Percentiles rank a stretch among this genome's conserved stretches.
Evolutionary conservation across 1,139 yeast genomes (phyloP).

Genomic region (Suhomyces maxii): DNA sequence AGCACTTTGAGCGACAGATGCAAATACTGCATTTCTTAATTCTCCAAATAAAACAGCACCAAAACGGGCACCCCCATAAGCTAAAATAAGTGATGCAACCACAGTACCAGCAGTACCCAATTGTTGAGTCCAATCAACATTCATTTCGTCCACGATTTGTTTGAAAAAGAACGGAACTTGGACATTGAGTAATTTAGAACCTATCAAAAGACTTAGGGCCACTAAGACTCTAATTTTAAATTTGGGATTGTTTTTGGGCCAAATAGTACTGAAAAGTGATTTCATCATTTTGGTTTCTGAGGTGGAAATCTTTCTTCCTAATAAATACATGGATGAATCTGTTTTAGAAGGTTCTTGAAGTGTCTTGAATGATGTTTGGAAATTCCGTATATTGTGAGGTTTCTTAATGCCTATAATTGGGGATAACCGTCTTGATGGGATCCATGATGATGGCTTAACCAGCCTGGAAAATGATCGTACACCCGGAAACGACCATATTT

Average conservation of each 20-base stretch:
- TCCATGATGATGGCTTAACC: too few relatives aligned
- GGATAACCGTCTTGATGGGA: too few relatives aligned
- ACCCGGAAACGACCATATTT: neutral
- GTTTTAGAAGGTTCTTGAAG: conserved; percentile 2
- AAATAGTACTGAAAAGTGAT: conserved; percentile 70
- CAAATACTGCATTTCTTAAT: conserved; percentile 90
- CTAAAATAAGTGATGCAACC: conserved; percentile 73
- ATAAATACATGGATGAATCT: conserved; percentile 11
- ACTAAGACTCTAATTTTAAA: conserved; percentile 74
- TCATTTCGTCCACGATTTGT: conserved; percentile 87
- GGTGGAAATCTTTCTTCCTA: conserved; percentile 28
- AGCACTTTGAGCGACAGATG: conserved; percentile 93
- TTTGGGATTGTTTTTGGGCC: conserved; percentile 81
- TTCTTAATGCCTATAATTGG: neutral
- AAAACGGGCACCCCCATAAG: conserved; percentile 92
- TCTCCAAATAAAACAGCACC: conserved; percentile 96
- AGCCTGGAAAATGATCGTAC: neutral
- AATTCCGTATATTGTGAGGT: neutral
- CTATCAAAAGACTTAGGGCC: conserved; percentile 71
- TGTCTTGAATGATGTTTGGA: neutral
- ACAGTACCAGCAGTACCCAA: conserved; percentile 62
- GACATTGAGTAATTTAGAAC: conserved; percentile 82
- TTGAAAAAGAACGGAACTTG: conserved; percentile 96
- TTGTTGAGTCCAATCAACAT: conserved; percentile 75
- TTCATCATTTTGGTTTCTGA: conserved; percentile 63